Conservation (phyloP, 805 yeast genomes). For the Diddensiella santjacobensis region DNA sequence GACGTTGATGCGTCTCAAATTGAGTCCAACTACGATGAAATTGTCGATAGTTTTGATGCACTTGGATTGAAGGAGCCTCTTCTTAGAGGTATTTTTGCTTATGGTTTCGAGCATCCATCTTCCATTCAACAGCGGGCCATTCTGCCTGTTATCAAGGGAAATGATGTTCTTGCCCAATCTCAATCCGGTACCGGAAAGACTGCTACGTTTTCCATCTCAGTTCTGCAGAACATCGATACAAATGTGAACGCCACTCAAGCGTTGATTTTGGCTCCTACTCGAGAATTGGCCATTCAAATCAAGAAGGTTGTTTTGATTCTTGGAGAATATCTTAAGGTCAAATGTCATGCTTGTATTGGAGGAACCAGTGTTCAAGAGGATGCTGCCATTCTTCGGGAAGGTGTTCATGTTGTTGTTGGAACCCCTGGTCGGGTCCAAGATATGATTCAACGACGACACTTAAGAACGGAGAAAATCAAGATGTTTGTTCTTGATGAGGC, state of each 20-base stretch:
- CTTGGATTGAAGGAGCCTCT: conserved; percentile 64
- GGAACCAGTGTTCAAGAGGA: conserved; percentile 85
- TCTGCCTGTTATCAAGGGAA: conserved; percentile 87
- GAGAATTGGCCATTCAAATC: conserved; percentile 93
- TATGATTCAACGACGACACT: conserved; percentile 78
- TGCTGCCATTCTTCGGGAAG: conserved; percentile 65
- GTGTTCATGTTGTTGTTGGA: conserved; percentile 91
- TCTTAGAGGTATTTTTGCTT: conserved; percentile 52
- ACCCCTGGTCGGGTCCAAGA: conserved; percentile 96
- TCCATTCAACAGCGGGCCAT: conserved; percentile 98
- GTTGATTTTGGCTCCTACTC: conserved; percentile 86
- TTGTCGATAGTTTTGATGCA: conserved; percentile 68
- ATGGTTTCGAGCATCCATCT: conserved; percentile 95
- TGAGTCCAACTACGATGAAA: conserved; percentile 95
- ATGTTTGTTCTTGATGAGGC: conserved; percentile 95
- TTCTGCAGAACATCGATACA: conserved; percentile 80
- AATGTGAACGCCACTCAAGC: conserved; percentile 78
- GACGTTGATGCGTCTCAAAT: conserved; percentile 81
- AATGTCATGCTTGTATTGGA: conserved; percentile 90
- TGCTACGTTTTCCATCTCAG: conserved; percentile 94
- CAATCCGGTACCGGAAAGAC: conserved; percentile 99
- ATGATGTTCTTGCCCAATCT: conserved; percentile 97
- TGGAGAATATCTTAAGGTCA: conserved; percentile 83
- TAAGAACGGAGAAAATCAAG: conserved; percentile 72
- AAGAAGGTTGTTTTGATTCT: conserved; percentile 80